Evolutionary conservation across 2,329 filamentous ascomycete species (phyloP), one percentile per base, ranked within the genome.

Genomic region (Microcyclospora pomicola): DNA sequence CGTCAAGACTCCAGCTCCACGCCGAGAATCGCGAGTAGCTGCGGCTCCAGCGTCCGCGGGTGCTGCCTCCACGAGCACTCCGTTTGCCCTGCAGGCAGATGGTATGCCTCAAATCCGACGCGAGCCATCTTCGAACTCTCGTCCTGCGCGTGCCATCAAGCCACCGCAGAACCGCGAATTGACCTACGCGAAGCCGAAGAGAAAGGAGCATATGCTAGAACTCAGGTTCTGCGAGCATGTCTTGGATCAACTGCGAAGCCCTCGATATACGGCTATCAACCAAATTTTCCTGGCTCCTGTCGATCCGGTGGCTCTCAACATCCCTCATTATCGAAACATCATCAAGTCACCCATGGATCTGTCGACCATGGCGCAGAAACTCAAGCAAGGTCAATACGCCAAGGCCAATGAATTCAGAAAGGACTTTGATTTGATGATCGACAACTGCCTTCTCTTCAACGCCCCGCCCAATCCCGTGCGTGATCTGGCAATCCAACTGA

Each of bases 301-400:
- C 14, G 91, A 98, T 56, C 86, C 91, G 0, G 87, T 96, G 28
- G 88, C 87, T 0, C 67, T 96, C 38, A 86, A 88, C 56, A 95
- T 96, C 42, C 91, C 91, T 1, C 80, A 81, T 15, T 98, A 98
- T 58, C 84, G 91, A 58, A 85, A 81, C 52, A 69, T 96, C 44
- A 86, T 98, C 64, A 96, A 94, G 68, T 85, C 87, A 57, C 91
- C 91, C 0, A 98, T 96, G 88, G 88, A 98, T 58, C 68, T 95
- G 35, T 69, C 72, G 12, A 94, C 84, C n/a, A 81, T 94, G 54
- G 69, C 73, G 28, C 69, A 71, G 31, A 92, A 92, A 61, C 69
- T 95, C 31, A 75, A 80, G 49, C 68, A 69, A 10, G 85, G 86
- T 16, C 75, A 85, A 39, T 96, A 96, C 54, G 72, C 76, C 47